phyloP scores from a whole-genome alignment of 176 grass and related monocot species.

The Saccharum spontaneum region DNA sequence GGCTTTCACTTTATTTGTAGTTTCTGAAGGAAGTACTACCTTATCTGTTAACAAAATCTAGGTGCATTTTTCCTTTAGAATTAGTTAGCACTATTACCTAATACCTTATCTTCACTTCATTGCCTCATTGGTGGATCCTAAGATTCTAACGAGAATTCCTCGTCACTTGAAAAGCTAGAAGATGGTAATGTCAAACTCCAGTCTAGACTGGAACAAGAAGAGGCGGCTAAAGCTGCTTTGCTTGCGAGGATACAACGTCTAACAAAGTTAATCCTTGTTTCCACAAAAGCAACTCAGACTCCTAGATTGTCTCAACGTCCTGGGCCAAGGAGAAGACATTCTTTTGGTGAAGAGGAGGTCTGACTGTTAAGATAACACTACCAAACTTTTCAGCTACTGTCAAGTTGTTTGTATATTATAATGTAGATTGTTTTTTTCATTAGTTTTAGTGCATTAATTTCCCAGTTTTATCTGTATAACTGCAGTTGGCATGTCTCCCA shows the following conservation, averaged over 20 bases:
- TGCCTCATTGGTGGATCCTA: slow-evolving; percentile 23
- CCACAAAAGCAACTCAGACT: slow-evolving; percentile 59
- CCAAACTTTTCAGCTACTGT: not conserved
- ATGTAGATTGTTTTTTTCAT: not conserved
- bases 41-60: slow-evolving; percentile 6
- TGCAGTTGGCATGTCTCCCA: slow-evolving; percentile 76
- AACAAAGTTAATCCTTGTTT: slow-evolving; percentile 87
- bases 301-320: slow-evolving; percentile 52
- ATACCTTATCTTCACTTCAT: not conserved
- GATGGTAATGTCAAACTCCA: slow-evolving; percentile 85
- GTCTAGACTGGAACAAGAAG: slow-evolving; percentile 90
- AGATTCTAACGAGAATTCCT: slow-evolving; percentile 16
- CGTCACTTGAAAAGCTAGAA: slow-evolving; percentile 57
- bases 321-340: slow-evolving; percentile 63
- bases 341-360: slow-evolving; percentile 92
- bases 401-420: slow-evolving; percentile 28
- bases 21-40: slow-evolving; percentile 16
- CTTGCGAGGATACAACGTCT: slow-evolving; percentile 68
- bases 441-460: slow-evolving; percentile 15
- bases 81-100: not conserved
- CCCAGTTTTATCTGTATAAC: slow-evolving; percentile 29
- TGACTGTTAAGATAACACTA: slow-evolving; percentile 6
- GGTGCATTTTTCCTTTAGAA: slow-evolving; percentile 13
- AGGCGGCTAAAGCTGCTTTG: slow-evolving; percentile 80
- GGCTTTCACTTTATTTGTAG: slow-evolving; percentile 14